Conservation (phyloP, 1,284 basidiomycete genomes). For the Albatrellus sp. region DNA sequence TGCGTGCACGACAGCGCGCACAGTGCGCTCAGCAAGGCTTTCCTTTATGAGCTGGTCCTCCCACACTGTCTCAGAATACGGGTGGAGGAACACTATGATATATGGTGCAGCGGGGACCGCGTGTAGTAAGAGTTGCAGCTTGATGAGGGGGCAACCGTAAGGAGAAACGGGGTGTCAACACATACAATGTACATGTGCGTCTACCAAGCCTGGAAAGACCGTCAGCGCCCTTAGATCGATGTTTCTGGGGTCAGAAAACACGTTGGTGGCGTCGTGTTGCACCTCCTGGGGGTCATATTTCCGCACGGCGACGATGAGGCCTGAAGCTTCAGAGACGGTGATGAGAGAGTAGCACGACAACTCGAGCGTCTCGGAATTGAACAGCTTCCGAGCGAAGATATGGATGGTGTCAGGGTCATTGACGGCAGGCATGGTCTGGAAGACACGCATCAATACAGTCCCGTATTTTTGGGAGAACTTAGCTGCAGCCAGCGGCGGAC, state of each 20-base stretch:
- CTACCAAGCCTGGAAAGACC: constrained; percentile 54
- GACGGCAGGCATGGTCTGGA: too few relatives aligned
- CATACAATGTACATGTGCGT: constrained; percentile 54
- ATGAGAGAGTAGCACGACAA: constrained; percentile 27
- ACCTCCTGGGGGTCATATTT: constrained; percentile 8
- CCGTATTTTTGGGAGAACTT: too few relatives aligned
- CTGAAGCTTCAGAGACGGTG: constrained; percentile 24
- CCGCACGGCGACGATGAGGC: constrained; percentile 22
- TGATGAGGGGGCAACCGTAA: not conserved
- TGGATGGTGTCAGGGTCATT: constrained; percentile 8
- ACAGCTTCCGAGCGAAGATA: constrained; percentile 29
- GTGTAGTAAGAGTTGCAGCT: not conserved
- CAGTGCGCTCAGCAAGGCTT: constrained; percentile 35
- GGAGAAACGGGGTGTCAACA: constrained; percentile 7
- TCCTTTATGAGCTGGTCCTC: constrained; percentile 52
- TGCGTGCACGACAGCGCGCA: constrained; percentile 53
- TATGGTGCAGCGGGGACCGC: not conserved
- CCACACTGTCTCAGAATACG: constrained; percentile 50
- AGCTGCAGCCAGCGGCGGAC: too few relatives aligned
- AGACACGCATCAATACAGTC: too few relatives aligned
- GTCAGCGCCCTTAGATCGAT: constrained; percentile 39
- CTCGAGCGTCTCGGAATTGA: constrained; percentile 24
- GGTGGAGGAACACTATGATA: constrained; percentile 46
- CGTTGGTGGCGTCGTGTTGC: not conserved
- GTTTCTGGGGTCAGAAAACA: constrained; percentile 8